phyloP scores from a whole-genome alignment of 192 early-diverging fungal species.

The Podila horticola region DNA sequence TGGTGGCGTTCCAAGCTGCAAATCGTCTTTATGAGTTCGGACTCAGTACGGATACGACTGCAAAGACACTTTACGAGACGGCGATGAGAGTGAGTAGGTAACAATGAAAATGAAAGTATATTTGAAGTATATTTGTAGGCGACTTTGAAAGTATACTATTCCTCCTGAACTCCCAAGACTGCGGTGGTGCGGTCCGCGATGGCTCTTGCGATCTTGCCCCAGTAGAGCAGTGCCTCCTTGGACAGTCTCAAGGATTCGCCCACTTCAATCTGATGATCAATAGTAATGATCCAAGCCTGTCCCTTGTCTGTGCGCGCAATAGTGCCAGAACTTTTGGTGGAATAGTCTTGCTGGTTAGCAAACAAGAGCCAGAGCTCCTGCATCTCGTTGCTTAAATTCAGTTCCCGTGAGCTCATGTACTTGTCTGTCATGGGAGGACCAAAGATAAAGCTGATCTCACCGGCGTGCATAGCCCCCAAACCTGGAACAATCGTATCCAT shows the following conservation, averaged over 20 bases:
- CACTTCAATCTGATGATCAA: neutral
- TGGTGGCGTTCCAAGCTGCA: neutral
- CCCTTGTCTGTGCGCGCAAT: neutral
- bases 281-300: neutral
- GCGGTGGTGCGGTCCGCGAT: no score
- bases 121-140: no score
- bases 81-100: neutral
- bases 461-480: constrained; percentile 26
- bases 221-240: neutral
- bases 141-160: no score
- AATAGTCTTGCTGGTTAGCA: constrained; percentile 9
- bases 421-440: constrained; percentile 10
- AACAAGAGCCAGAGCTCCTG: constrained; percentile 27
- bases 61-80: neutral
- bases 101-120: neutral
- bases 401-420: neutral
- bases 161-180: no score
- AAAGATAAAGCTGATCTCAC: constrained; percentile 23
- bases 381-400: constrained; percentile 10
- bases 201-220: neutral
- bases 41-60: neutral
- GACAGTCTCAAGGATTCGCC: constrained; percentile 1
- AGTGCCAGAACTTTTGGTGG: neutral
- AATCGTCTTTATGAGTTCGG: no score
- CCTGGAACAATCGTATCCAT: neutral